Evolutionary conservation across 371 early-diverging fungal species (phyloP).

Genomic region (Actinomortierella ambigua): DNA sequence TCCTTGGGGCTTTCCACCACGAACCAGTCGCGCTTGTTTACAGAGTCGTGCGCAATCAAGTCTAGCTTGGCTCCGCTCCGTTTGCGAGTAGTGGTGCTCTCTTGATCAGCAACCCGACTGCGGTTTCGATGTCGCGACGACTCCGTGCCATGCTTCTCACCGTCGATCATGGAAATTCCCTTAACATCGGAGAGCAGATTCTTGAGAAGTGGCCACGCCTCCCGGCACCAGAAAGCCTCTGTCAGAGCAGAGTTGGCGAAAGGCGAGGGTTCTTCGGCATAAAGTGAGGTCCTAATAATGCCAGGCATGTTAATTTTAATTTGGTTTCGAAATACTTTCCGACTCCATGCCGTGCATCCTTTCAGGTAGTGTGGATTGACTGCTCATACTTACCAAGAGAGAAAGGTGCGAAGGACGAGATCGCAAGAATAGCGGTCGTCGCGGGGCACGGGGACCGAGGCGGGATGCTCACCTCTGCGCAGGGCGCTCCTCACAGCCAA

Average conservation of each 20-base stretch:
- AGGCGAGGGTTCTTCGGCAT: constrained; percentile 11
- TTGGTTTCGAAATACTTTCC: no score
- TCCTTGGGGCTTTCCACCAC: constrained; percentile 17
- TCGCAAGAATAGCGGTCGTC: no score
- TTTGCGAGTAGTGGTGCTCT: constrained; percentile 13
- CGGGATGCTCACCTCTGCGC: no score
- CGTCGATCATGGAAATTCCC: constrained; percentile 15
- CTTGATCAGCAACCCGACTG: constrained; percentile 3
- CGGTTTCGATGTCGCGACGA: constrained; percentile 9
- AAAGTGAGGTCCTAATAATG: constrained; percentile 10
- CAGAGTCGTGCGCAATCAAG: constrained; percentile 9
- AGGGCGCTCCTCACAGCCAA: no score
- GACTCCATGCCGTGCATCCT: not conserved
- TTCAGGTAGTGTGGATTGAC: no score
- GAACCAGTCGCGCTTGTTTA: constrained; percentile 13
- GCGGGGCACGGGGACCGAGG: no score
- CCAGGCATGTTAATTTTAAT: no score
- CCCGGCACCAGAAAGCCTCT: constrained; percentile 17
- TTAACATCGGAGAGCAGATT: constrained; percentile 12
- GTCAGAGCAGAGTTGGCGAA: constrained; percentile 13
- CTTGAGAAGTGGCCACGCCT: constrained; percentile 18
- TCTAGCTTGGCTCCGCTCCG: constrained; percentile 11
- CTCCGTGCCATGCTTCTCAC: constrained; percentile 14
- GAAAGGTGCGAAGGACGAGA: not conserved
- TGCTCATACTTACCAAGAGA: constrained; percentile 4